Evolutionary conservation across 306 rosid genomes (phyloP).

Genomic region (Quillaja saponaria): DNA sequence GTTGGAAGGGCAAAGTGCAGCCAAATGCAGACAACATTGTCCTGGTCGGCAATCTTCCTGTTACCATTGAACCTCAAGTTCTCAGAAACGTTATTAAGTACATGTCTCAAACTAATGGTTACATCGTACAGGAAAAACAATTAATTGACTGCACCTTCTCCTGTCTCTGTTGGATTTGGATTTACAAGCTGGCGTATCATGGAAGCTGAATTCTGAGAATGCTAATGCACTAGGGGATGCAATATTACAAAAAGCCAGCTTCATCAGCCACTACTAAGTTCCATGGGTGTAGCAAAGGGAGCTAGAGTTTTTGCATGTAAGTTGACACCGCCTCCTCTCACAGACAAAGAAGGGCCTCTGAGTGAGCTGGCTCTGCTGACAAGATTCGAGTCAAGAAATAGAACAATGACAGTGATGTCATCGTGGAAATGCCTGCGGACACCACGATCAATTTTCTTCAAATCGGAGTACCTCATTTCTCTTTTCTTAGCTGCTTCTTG

Average conservation of each 20-base stretch:
- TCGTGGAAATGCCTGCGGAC: slow-evolving; percentile 93
- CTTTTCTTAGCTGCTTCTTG: slow-evolving; percentile 91
- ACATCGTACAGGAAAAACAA: slow-evolving; percentile 37
- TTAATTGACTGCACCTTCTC: slow-evolving; percentile 33
- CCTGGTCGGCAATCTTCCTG: not conserved
- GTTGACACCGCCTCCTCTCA: slow-evolving; percentile 68
- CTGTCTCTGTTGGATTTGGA: slow-evolving; percentile 27
- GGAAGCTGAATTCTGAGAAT: slow-evolving; percentile 30
- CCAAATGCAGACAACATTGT: not conserved
- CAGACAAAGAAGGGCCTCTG: slow-evolving; percentile 55
- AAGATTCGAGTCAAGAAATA: slow-evolving; percentile 75
- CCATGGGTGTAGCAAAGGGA: slow-evolving; percentile 42
- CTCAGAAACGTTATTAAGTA: slow-evolving; percentile 41
- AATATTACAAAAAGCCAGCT: slow-evolving; percentile 21
- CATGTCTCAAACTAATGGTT: slow-evolving; percentile 41
- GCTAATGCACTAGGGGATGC: slow-evolving; percentile 30
- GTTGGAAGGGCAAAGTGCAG: not conserved
- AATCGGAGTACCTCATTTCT: slow-evolving; percentile 91
- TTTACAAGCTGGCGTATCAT: slow-evolving; percentile 26
- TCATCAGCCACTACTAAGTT: slow-evolving; percentile 33
- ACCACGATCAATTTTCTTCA: slow-evolving; percentile 85
- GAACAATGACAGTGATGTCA: slow-evolving; percentile 75
- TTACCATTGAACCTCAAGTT: slow-evolving; percentile 17
- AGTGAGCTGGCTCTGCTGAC: slow-evolving; percentile 70
- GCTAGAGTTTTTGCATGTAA: slow-evolving; percentile 45